Evolutionary conservation across 495 filamentous ascomycete genomes (phyloP).

Genomic region (Entonaema liquescens): DNA sequence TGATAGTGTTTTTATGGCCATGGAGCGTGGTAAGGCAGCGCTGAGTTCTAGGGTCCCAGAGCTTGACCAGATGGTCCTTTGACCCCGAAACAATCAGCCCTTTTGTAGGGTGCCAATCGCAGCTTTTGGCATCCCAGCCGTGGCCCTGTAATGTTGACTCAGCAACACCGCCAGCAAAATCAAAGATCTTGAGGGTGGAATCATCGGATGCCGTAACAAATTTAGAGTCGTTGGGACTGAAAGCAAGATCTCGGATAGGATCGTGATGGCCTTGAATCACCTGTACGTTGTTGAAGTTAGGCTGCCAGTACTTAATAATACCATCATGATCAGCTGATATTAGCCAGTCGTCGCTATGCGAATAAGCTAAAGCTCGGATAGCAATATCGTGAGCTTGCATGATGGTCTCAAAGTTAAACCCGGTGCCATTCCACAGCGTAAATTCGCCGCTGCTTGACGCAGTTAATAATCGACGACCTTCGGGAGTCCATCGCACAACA

Average conservation of each 20-base stretch:
- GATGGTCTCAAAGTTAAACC: constrained; percentile 99
- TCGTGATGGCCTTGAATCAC: constrained; percentile 90
- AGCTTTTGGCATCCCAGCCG: constrained; percentile 94
- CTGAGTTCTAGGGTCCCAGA: constrained; percentile 94
- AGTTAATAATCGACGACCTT: constrained; percentile 89
- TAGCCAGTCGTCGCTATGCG: constrained; percentile 95
- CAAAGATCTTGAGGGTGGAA: constrained; percentile 90
- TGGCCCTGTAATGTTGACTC: constrained; percentile 87
- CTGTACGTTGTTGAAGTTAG: constrained; percentile 99
- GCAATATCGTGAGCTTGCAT: constrained; percentile 97
- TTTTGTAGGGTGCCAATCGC: constrained; percentile 97
- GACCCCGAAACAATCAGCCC: constrained; percentile 94
- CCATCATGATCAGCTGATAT: constrained; percentile 95
- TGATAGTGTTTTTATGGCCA: constrained; percentile 97
- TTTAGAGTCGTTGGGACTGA: constrained; percentile 90
- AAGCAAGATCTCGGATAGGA: constrained; percentile 89
- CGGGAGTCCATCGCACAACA: constrained; percentile 97
- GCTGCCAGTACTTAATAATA: constrained; percentile 97
- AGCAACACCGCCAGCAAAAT: constrained; percentile 86
- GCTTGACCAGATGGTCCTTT: constrained; percentile 95
- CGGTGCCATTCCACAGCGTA: constrained; percentile 97
- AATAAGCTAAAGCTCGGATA: constrained; percentile 86
- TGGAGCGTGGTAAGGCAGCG: constrained; percentile 92
- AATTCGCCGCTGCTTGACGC: constrained; percentile 97
- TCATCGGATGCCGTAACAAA: constrained; percentile 97